phyloP scores from a whole-genome alignment of 768 basidiomycete genomes.

The Podaxis sp. region DNA sequence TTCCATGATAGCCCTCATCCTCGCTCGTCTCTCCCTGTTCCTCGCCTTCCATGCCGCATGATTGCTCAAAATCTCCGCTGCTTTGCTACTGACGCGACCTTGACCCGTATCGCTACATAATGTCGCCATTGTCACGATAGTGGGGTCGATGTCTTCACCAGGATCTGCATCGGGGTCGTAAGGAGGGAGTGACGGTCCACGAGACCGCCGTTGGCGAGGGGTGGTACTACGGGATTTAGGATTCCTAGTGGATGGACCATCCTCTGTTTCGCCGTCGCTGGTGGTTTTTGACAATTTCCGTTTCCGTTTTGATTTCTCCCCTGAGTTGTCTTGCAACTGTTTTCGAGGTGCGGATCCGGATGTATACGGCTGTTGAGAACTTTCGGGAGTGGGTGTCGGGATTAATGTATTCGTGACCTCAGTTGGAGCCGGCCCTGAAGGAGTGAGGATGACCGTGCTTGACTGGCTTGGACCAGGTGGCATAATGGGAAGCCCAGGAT shows the following conservation, averaged over 20 bases:
- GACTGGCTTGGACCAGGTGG: constrained; percentile 5
- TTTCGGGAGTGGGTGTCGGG: constrained; percentile 1
- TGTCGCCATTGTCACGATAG: constrained; percentile 77
- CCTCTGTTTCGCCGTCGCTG: constrained; percentile 17
- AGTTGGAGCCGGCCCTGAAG: neutral
- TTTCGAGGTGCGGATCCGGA: neutral
- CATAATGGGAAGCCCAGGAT: neutral
- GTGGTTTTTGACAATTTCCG: constrained; percentile 18
- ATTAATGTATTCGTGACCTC: constrained; percentile 1
- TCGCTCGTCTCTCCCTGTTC: constrained; percentile 64
- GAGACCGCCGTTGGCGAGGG: constrained; percentile 37
- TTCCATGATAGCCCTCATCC: constrained; percentile 64
- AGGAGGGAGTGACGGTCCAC: constrained; percentile 51
- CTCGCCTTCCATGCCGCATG: constrained; percentile 71
- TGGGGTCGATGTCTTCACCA: constrained; percentile 82
- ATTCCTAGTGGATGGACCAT: constrained; percentile 15
- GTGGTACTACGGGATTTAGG: constrained; percentile 29
- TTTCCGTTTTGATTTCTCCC: constrained; percentile 20
- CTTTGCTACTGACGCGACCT: constrained; percentile 79
- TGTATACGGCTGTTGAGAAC: neutral
- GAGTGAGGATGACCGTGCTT: constrained; percentile 7
- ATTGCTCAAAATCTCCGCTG: constrained; percentile 66
- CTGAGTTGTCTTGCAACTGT: neutral
- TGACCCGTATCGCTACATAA: constrained; percentile 78
- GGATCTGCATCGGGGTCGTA: constrained; percentile 63